phyloP scores from a whole-genome alignment of 2,329 filamentous ascomycete species.

The Colletotrichum neosansevieriae region DNA sequence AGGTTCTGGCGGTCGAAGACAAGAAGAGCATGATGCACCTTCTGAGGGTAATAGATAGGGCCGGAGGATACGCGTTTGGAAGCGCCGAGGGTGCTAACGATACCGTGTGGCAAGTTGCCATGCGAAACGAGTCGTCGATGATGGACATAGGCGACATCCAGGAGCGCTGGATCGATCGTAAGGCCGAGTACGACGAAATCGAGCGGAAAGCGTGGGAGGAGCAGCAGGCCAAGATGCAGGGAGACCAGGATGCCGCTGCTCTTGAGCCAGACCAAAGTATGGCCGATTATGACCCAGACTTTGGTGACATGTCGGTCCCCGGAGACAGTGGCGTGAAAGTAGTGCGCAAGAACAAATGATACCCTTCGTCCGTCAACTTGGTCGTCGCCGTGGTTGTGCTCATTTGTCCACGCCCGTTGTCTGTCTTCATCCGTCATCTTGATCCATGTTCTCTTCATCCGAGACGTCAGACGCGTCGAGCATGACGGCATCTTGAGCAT shows the following conservation, averaged over 20 bases:
- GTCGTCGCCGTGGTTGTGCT: no score
- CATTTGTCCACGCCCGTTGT: no score
- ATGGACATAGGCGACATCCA: slow-evolving; percentile 92
- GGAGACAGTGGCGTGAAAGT: slow-evolving; percentile 78
- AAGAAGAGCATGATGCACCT: slow-evolving; percentile 97
- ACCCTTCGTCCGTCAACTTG: slow-evolving; percentile 51
- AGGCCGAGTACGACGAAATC: slow-evolving; percentile 85
- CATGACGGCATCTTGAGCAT: slow-evolving; percentile 69
- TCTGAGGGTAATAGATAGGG: slow-evolving; percentile 88
- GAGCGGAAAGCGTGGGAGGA: slow-evolving; percentile 82
- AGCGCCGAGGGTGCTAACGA: slow-evolving; percentile 93
- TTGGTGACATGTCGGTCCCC: slow-evolving; percentile 64
- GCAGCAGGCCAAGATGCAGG: slow-evolving; percentile 73
- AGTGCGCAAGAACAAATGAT: slow-evolving; percentile 72
- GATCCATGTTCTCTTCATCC: slow-evolving; percentile 61
- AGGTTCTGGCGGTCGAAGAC: slow-evolving; percentile 95
- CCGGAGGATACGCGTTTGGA: slow-evolving; percentile 93
- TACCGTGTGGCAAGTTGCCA: slow-evolving; percentile 96
- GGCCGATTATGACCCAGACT: slow-evolving; percentile 59
- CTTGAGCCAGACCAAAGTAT: slow-evolving; percentile 45
- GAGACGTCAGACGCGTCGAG: slow-evolving; percentile 55
- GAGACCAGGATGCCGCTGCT: slow-evolving; percentile 45
- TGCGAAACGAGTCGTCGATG: slow-evolving; percentile 79
- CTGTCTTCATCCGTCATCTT: slow-evolving; percentile 56
- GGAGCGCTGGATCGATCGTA: slow-evolving; percentile 93